Evolutionary conservation across 2,329 filamentous ascomycete genomes (phyloP).

Genomic region (Hypoxylon sp.): DNA sequence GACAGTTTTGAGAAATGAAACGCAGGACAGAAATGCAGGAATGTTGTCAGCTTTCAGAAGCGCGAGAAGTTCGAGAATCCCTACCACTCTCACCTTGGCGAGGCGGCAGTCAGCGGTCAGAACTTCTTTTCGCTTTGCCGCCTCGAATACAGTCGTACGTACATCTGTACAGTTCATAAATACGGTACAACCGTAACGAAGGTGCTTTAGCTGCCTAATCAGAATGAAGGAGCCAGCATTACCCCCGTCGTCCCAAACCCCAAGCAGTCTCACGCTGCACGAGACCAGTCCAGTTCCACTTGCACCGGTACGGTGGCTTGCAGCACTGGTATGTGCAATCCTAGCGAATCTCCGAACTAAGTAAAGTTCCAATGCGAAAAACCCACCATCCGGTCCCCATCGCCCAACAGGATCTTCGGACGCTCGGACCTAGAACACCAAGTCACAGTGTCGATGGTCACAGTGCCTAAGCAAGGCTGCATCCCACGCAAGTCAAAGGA

Average conservation of each 20-base stretch:
- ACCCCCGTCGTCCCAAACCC: conserved; percentile 34
- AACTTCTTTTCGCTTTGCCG: conserved; percentile 27
- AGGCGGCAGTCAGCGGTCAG: conserved; percentile 31
- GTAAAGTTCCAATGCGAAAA: conserved; percentile 30
- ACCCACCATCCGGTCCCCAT: conserved; percentile 28
- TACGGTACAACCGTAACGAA: too few species aligned
- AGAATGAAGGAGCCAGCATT: conserved; percentile 28
- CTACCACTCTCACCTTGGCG: conserved; percentile 18
- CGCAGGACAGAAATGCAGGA: conserved; percentile 17
- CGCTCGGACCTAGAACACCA: conserved; percentile 31
- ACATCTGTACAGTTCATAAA: too few species aligned
- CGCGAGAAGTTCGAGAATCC: conserved; percentile 28
- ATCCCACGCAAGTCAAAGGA: conserved; percentile 33
- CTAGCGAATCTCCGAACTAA: conserved; percentile 29
- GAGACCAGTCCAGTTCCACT: conserved; percentile 35
- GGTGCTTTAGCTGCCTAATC: conserved; percentile 37
- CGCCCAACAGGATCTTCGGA: conserved; percentile 28
- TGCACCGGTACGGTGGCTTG: conserved; percentile 35
- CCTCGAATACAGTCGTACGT: conserved; percentile 6
- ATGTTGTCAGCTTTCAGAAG: conserved; percentile 33
- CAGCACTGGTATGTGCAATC: conserved; percentile 36
- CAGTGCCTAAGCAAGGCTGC: conserved; percentile 34
- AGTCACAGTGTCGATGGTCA: too few species aligned
- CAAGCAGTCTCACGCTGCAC: conserved; percentile 38
- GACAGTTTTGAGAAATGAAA: conserved; percentile 34